A percentile compares a stretch with the other conserved stretches of the same genome.
Conservation (phyloP, 805 yeast species). For the Pichia gijzeniarum region DNA sequence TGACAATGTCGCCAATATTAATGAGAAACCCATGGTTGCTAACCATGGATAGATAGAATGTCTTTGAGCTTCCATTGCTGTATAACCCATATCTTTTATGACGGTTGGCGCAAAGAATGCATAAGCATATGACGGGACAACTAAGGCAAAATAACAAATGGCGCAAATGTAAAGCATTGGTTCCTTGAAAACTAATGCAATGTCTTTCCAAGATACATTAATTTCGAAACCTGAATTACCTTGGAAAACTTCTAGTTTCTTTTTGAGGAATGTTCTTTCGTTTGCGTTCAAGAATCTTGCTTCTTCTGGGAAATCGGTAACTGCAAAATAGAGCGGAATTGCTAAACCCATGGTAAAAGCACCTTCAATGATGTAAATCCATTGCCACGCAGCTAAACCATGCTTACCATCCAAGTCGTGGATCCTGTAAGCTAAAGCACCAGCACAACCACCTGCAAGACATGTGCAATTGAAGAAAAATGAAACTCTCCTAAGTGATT, state of each 20-base stretch:
- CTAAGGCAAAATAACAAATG: conserved; percentile 54
- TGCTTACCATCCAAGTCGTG: conserved; percentile 44
- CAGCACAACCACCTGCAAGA: conserved; percentile 74
- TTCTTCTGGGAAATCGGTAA: conserved; percentile 70
- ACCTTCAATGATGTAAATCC: conserved; percentile 39
- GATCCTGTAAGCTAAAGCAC: conserved; percentile 63
- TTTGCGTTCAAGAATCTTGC: conserved; percentile 45
- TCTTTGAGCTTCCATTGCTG: conserved; percentile 68
- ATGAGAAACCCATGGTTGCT: conserved; percentile 60
- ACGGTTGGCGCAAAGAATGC: conserved; percentile 70
- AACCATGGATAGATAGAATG: conserved; percentile 86
- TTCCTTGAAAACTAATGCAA: conserved; percentile 49
- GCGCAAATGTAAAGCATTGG: conserved; percentile 53
- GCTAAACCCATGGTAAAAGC: conserved; percentile 32
- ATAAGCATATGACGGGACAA: conserved; percentile 67
- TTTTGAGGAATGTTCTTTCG: conserved; percentile 48
- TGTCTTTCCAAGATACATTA: conserved; percentile 40
- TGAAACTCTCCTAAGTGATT: conserved; percentile 62
- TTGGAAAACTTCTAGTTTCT: conserved; percentile 50
- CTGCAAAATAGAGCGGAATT: conserved; percentile 34
- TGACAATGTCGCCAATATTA: conserved; percentile 52
- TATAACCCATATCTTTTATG: conserved; percentile 53
- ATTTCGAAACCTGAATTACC: conserved; percentile 45
- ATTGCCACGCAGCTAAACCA: conserved; percentile 39
- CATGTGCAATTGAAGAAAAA: conserved; percentile 66